phyloP scores from a whole-genome alignment of 23 red algal species.

The Gracilaria domingensis region DNA sequence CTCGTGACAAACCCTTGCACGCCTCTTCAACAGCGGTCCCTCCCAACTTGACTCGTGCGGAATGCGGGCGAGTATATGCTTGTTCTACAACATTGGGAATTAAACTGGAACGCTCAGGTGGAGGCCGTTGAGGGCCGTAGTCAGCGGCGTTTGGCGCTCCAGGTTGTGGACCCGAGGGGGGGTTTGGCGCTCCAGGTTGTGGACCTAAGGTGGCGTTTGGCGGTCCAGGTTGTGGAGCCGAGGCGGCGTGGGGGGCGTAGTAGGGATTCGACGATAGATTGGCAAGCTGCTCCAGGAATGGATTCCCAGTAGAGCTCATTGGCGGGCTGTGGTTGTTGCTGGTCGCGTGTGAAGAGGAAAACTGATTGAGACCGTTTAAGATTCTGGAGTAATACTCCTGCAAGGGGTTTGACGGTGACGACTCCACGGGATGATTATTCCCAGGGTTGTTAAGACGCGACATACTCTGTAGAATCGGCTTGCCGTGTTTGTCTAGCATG shows the following conservation, averaged over 20 bases:
- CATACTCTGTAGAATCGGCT: neutral
- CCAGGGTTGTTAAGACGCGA: neutral
- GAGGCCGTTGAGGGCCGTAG: neutral
- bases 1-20: constrained; percentile 28
- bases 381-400: neutral
- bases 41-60: constrained; percentile 30
- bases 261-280: neutral
- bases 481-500: neutral
- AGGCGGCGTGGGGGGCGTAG: neutral
- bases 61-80: constrained; percentile 24
- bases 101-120: neutral
- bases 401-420: neutral
- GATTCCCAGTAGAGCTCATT: neutral
- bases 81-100: constrained; percentile 25
- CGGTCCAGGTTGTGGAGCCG: neutral
- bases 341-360: neutral
- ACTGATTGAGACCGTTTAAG: neutral
- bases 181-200: neutral
- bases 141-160: neutral
- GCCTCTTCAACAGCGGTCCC: neutral
- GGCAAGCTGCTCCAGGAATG: neutral
- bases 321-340: too few species aligned
- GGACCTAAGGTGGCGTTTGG: neutral
- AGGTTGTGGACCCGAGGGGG: neutral
- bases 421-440: neutral